Percentiles rank a stretch among this genome's conserved stretches.
These are phyloP conservation scores for Oryza brachyantha DNA, from an alignment of 176 grass and related monocot genomes.

Conservation along the genomic window DNA sequence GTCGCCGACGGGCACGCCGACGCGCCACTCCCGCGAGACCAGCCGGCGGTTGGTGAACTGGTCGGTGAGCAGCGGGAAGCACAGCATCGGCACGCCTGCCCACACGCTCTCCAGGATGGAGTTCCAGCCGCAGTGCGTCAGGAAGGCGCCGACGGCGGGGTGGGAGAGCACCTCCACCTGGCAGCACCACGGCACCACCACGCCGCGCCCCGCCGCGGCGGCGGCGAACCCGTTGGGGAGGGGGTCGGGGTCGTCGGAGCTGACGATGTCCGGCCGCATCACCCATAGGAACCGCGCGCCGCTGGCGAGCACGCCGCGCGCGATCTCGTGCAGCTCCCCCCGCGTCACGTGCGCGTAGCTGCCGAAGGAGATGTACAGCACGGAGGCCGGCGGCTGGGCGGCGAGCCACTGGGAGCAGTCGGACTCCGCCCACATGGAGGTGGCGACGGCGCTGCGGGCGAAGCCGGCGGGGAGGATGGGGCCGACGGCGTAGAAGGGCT, in stretches of 20 bases:
- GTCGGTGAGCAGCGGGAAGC: slow-evolving; percentile 72
- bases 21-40: slow-evolving; percentile 46
- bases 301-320: slow-evolving; percentile 52
- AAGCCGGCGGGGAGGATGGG: slow-evolving; percentile 67
- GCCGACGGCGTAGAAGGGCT: slow-evolving; percentile 70
- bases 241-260: slow-evolving; percentile 54
- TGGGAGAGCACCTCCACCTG: slow-evolving; percentile 65
- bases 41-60: slow-evolving; percentile 62
- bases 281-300: slow-evolving; percentile 65
- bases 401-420: slow-evolving; percentile 66
- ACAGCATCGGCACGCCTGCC: slow-evolving; percentile 64
- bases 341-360: slow-evolving; percentile 56
- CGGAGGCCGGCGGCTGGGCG: slow-evolving; percentile 38
- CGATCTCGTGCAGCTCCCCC: slow-evolving; percentile 57
- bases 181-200: slow-evolving; percentile 74
- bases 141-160: slow-evolving; percentile 44
- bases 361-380: slow-evolving; percentile 79
- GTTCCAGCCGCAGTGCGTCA: slow-evolving; percentile 88
- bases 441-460: slow-evolving; percentile 46
- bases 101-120: slow-evolving; percentile 66
- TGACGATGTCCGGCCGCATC: slow-evolving; percentile 57
- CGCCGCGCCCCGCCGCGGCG: slow-evolving; percentile 15
- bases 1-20: slow-evolving; percentile 51
- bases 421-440: slow-evolving; percentile 60
- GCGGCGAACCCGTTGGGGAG: slow-evolving; percentile 47